A percentile compares a stretch with the other conserved stretches of the same genome.
Evolutionary conservation across 441 rosid species (phyloP).

Genomic region (Jatropha podagrica): DNA sequence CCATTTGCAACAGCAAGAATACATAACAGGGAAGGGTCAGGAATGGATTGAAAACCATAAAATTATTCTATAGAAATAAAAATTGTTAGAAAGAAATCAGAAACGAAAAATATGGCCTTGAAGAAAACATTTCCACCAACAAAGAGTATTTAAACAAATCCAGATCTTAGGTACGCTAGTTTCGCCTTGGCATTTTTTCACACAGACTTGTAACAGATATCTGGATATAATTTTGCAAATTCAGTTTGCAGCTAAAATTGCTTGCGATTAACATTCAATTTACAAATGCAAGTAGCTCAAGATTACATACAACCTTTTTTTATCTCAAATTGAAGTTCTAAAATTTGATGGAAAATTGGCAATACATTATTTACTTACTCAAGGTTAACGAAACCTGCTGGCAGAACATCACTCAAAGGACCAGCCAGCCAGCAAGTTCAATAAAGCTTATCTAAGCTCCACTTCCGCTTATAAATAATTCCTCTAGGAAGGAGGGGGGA

Average conservation of each 20-base stretch:
- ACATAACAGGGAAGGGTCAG: not conserved
- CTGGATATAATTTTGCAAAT: not conserved
- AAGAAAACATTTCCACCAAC: not conserved
- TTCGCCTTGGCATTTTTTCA: constrained; percentile 8
- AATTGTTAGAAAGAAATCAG: not conserved
- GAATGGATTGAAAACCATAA: not conserved
- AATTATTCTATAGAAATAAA: not conserved
- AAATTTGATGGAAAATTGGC: not conserved
- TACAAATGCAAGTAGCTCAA: not conserved
- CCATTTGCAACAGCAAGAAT: not conserved
- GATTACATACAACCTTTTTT: not conserved
- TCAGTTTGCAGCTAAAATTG: not conserved
- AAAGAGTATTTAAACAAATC: not conserved
- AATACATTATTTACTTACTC: not conserved
- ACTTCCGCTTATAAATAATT: not conserved
- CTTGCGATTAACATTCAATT: not conserved
- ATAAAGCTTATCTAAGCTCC: not conserved
- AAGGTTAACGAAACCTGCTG: not conserved
- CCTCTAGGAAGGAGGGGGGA: not conserved
- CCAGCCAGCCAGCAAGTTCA: not conserved
- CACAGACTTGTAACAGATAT: not conserved
- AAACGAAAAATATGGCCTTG: not conserved
- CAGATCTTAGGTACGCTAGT: not conserved
- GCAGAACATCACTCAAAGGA: not conserved
- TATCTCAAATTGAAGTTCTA: not conserved